Evolutionary conservation across 1,284 basidiomycete species (phyloP), one percentile per base, ranked within the genome.

Genomic region (Apiotrichum domesticum): DNA sequence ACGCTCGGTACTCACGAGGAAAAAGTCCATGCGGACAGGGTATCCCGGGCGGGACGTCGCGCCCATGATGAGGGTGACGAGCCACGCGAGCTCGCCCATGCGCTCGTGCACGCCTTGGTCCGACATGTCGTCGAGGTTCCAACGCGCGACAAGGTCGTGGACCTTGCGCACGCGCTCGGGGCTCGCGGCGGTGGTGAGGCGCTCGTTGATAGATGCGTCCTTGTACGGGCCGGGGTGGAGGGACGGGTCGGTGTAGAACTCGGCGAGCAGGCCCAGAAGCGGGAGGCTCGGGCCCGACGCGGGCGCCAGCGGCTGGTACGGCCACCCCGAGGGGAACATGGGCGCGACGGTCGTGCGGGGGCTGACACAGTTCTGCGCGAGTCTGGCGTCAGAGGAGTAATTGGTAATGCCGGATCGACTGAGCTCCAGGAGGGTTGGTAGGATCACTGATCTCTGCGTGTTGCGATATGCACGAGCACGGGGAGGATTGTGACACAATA

Each of bases 11-110:
- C 47, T 59, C 49, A 68, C 70, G 42, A 87, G 72, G 80, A 86
- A 85, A 76, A 87, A 87, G 68, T 87, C 85, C 35, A 86, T 73
- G 10, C 84, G 78, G 2, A 81, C 79, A 58, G 79, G 78, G 46
- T 79, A 73, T 0, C 81, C 83, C 44, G 71, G 76, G 55, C 78
- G 78, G 9, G 83, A 79, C 0, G 83, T 82, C 0, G 79, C 82
- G 39, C 79, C 80, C 35, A 83, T 73, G 10, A 86, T 75, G 3
- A 86, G 77, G 1, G 82, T 81, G 6, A 77, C 73, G 10, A 78
- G 64, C 75, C 82, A 82, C 33, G 82, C 73, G 34, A 83, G 61
- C 67, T 87, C 85, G 61, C 85, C 80, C 15, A 81, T 64, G 46
- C 80, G 80, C 35, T 66, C 66, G 13, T 78, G 76, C 46, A 84